Conservation (phyloP, 108 stramenopile species). For the Pseudonitzschia pungens region DNA sequence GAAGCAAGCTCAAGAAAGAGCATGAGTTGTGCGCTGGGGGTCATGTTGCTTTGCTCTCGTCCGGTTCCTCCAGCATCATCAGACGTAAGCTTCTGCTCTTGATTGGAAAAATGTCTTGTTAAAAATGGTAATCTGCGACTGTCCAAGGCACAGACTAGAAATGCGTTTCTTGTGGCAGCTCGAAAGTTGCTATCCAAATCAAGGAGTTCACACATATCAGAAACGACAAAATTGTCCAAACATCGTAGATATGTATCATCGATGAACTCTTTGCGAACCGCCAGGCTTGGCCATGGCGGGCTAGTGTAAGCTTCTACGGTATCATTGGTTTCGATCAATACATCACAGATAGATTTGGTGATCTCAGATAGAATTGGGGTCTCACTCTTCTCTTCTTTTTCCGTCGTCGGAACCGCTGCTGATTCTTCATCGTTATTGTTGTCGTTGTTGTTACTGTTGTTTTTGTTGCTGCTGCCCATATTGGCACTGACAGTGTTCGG, state of each 20-base stretch:
- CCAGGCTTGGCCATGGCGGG: slow-evolving; percentile 31
- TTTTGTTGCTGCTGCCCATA: neutral
- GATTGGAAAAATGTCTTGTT: slow-evolving; percentile 44
- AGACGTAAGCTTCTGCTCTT: slow-evolving; percentile 15
- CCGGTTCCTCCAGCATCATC: neutral
- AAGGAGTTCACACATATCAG: slow-evolving; percentile 44
- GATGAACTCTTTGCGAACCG: slow-evolving; percentile 24
- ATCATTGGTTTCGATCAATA: slow-evolving; percentile 17
- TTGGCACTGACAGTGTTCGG: slow-evolving; percentile 5
- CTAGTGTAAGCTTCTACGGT: slow-evolving; percentile 26
- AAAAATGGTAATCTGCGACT: slow-evolving; percentile 69
- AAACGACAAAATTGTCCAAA: slow-evolving; percentile 40
- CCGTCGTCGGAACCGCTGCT: neutral
- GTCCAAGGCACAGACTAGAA: slow-evolving; percentile 66
- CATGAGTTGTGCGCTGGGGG: slow-evolving; percentile 58
- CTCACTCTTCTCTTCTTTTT: slow-evolving; percentile 14
- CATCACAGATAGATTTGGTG: slow-evolving; percentile 21
- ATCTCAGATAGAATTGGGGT: neutral
- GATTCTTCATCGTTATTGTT: slow-evolving; percentile 1
- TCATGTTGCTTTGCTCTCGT: slow-evolving; percentile 31
- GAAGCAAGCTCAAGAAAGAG: slow-evolving; percentile 68
- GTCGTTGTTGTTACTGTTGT: no score
- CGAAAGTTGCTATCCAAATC: slow-evolving; percentile 55
- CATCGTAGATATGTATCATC: slow-evolving; percentile 33
- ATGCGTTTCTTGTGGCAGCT: slow-evolving; percentile 52